Evolutionary conservation across 2,329 filamentous ascomycete species (phyloP), one percentile per base, ranked within the genome.

Genomic region (Ophiostoma pallidulum): DNA sequence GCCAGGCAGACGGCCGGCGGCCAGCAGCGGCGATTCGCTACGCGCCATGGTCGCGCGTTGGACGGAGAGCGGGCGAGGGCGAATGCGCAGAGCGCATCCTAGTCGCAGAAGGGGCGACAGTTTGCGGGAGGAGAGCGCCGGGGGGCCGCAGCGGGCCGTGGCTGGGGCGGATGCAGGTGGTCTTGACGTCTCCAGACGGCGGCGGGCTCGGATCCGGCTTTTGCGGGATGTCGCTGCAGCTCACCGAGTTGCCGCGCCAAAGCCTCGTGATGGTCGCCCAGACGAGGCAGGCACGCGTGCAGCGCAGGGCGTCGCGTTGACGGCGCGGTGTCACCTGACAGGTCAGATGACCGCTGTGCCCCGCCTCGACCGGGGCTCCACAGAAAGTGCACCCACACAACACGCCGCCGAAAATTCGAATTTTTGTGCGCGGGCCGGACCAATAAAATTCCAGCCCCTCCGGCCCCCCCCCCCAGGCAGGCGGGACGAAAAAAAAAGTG

Each of bases 41-140:
- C 62, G 55, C 53, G 64, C 59, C 63, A 66, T 65, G 38, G 44
- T 56, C 42, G 49, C 45, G 46, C 52, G 57, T 50, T 45, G 62
- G 48, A n/a, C n/a, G n/a, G n/a, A n/a, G n/a, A n/a, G n/a, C n/a
- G 61, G 55, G 51, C 57, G 40, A 40, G 59, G 44, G 53, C 46
- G 60, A 59, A 47, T 66, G 70, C 72, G 70, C 69, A 66, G 54
- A 54, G 70, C 71, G 70, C 73, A 71, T 69, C 64, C 62, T 61
- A 62, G 51, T 40, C 54, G 50, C 48, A 28, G 54, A 32, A 45
- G 50, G 36, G 54, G 56, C 55, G 61, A 58, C 64, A 64, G 54
- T 51, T 56, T 66, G 1, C 6, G 10, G 8, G 31, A 2, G 32
- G 19, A n/a, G 31, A 5, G 31, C n/a, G 31, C 6, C 13, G 7